Evolutionary conservation across 768 basidiomycete genomes (phyloP).

Genomic region (Rhizopogon salebrosus): DNA sequence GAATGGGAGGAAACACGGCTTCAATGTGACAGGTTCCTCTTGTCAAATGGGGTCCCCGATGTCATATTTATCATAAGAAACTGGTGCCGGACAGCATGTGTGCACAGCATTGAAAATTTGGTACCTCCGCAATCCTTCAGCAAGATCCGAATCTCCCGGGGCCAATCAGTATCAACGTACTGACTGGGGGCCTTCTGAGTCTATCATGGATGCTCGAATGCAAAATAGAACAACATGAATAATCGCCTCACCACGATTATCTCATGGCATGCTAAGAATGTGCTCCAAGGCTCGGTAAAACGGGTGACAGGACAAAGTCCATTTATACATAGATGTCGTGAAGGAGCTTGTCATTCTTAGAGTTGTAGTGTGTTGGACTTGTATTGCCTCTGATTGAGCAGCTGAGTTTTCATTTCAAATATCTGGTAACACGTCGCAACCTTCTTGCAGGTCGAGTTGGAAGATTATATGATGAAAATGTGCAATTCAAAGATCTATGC

Average conservation of each 20-base stretch:
- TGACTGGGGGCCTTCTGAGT: background rate
- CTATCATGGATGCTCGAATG: background rate
- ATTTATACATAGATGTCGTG: background rate
- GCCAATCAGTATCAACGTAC: background rate
- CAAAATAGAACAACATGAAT: background rate
- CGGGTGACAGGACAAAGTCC: background rate
- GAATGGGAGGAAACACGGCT: background rate
- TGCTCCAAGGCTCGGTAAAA: background rate
- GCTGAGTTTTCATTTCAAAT: background rate
- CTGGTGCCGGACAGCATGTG: background rate
- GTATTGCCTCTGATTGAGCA: background rate
- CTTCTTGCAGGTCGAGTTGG: background rate
- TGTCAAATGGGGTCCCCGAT: slow-evolving; percentile 2
- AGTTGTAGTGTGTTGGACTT: background rate
- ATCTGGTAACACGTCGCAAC: background rate
- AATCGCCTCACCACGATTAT: background rate
- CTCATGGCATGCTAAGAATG: background rate
- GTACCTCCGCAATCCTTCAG: background rate
- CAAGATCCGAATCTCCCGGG: background rate
- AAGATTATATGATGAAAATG: background rate
- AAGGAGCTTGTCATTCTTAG: background rate
- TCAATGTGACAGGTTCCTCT: slow-evolving; percentile 1
- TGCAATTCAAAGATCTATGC: background rate
- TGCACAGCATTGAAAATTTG: background rate
- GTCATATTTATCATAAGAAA: background rate